Base-by-base conservation (phyloP, 495 filamentous ascomycete species). In the Penicillium simplicissimum region DNA sequence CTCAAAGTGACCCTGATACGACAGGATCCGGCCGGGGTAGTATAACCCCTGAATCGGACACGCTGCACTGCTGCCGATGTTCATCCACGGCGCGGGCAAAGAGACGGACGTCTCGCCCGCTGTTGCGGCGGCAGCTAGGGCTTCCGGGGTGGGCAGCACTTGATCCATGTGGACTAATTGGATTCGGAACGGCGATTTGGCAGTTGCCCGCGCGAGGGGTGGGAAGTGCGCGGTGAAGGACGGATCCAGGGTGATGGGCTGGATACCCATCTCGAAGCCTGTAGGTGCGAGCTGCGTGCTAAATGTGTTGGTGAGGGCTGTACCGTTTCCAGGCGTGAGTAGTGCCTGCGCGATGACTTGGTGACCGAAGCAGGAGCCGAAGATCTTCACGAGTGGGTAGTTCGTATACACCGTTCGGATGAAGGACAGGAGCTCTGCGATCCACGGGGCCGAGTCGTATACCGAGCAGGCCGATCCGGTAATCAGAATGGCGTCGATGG, bases 281-380 rank as follows among this genome's bases (percentile, higher is more conserved):
- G 36, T n/a, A 0, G 66, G 63, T 6, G 67, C 69, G 17, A 52
- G 31, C 40, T 70, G 59, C 10, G 78, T 71, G 33, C 65, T 59
- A 49, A 74, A 67, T 3, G 53, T 21, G 53, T 59, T 4, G 58
- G 52, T 9, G 61, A 14, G 11, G 17, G 59, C 31, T 31, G 40
- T 25, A 35, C 37, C 21, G 2, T 23, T 13, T 10, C 60, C 37
- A 31, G 33, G 13, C 37, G 2, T 49, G 7, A 82, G 73, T 1
- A 74, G 55, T 4, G 75, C 77, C 52, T 77, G 74, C 5, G 76
- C 79, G 56, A 82, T 68, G 28, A 81, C 58, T 58, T 82, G 79
- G 58, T 82, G 80, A 0, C 80, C 80, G 63, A 82, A 82, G 62
- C 79, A 82, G 19, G 78, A 77, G 13, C 80, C 79, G 59, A 82